Evolutionary conservation across 805 yeast genomes (phyloP).

Genomic region (Trichomonascus vanleenenianus): DNA sequence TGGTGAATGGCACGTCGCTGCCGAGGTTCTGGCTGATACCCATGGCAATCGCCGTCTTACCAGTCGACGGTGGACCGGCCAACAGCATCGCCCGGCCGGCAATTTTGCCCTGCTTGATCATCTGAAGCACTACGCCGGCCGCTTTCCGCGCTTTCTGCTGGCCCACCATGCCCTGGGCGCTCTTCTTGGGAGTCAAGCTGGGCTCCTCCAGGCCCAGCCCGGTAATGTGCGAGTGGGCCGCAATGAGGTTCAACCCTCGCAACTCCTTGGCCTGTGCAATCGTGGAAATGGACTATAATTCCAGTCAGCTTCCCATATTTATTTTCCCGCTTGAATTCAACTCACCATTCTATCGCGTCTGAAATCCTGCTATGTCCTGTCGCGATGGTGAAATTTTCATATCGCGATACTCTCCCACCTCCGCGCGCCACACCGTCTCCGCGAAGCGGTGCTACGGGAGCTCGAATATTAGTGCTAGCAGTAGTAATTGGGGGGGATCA

Average conservation of each 20-base stretch:
- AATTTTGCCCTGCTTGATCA: constrained; percentile 89
- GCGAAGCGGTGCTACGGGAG: too few species aligned
- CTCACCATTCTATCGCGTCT: constrained; percentile 3
- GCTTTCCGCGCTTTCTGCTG: constrained; percentile 93
- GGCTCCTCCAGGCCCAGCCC: constrained; percentile 92
- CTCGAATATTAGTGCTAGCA: too few species aligned
- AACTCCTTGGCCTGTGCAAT: constrained; percentile 39
- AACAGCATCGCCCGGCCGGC: constrained; percentile 94
- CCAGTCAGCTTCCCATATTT: not conserved
- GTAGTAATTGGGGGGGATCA: too few species aligned
- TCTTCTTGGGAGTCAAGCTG: constrained; percentile 69
- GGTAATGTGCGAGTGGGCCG: constrained; percentile 97
- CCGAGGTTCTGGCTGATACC: constrained; percentile 53
- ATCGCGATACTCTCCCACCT: too few species aligned
- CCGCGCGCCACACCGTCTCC: too few species aligned
- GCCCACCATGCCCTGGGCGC: constrained; percentile 95
- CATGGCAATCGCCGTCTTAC: constrained; percentile 97
- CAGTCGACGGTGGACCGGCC: constrained; percentile 99
- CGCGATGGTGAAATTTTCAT: too few species aligned
- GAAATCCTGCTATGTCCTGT: too few species aligned
- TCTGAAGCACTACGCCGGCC: constrained; percentile 86
- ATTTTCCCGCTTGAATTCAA: not conserved
- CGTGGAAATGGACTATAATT: constrained; percentile 28
- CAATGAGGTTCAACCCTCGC: constrained; percentile 68
- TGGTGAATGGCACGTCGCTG: constrained; percentile 85